Evolutionary conservation across 176 grass and related monocot species (phyloP), one percentile per base, ranked within the genome.

Genomic region (Themeda triandra): DNA sequence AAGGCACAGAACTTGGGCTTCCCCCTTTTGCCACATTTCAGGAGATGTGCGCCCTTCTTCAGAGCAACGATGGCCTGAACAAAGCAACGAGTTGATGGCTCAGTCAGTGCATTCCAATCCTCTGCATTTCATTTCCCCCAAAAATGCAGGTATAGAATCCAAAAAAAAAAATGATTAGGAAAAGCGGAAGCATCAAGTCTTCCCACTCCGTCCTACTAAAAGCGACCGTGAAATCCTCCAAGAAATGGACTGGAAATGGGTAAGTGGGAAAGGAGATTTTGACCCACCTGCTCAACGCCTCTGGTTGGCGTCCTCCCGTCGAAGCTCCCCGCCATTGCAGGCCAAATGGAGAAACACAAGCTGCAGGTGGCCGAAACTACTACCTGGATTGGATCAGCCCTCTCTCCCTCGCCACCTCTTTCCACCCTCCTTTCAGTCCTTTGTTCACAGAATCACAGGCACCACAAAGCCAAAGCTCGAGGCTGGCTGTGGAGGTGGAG

Each of bases 271-370:
- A 35, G 37, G 2, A 45, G 13, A 11, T 49, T 63, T 73, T 78
- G 25, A 80, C 75, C 29, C 28, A 82, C 96, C 96, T 98, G 93
- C 63, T 95, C 92, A 8, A 95, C 86, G 2, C 87, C 88, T 89
- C 96, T 90, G 14, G 87, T 85, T 31, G 85, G 85, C 53, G 62
- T 86, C 86, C 91, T 92, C 77, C 86, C 89, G n/a, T 90, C 88
- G 66, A 92, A 93, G 88, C 78, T 93, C 53, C 75, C 83, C 35
- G 81, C 87, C 96, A 98, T 98, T 83, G 83, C 80, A 53, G 24
- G 46, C 64, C 25, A 13, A 24, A 33, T 23, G 24, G 21, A 54
- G 79, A 41, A 72, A 18, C 54, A 18, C 54, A 72, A 66, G 51
- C 64, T 10, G 86, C 64, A 14, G 80, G 46, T 17, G 30, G 51